Conservation (phyloP, 495 filamentous ascomycete genomes). For the Penicillium malachiteum region DNA sequence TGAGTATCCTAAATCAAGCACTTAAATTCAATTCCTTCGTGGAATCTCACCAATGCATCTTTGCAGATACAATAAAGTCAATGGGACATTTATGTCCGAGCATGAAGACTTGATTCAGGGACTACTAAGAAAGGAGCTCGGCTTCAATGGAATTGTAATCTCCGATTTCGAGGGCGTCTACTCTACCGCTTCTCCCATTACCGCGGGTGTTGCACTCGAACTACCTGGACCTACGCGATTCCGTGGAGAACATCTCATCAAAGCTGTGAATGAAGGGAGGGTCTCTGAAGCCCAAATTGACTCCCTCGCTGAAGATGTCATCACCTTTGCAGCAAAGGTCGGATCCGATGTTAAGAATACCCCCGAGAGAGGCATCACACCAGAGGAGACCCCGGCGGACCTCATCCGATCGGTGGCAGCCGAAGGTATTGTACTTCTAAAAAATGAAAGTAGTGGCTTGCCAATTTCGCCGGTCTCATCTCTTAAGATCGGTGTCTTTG, state of each 20-base stretch:
- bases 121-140: conserved; percentile 4
- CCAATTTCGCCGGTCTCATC: neutral
- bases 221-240: conserved; percentile 3
- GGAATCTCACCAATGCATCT: neutral
- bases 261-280: neutral
- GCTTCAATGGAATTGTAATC: neutral
- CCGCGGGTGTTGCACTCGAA: conserved; percentile 5
- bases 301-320: neutral
- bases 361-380: neutral
- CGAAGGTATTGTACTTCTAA: conserved; percentile 8
- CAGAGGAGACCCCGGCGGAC: neutral
- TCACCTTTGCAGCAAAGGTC: neutral
- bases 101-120: neutral
- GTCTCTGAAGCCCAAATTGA: neutral
- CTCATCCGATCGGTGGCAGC: neutral
- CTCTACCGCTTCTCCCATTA: neutral
- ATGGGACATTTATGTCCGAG: neutral
- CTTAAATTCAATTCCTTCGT: neutral
- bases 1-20: neutral
- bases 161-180: conserved; percentile 5
- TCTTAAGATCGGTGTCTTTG: conserved; percentile 3
- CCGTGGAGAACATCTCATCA: neutral
- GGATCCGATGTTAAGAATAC: neutral
- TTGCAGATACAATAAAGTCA: neutral
- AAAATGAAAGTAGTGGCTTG: conserved; percentile 1